Evolutionary conservation across 2,329 filamentous ascomycete genomes (phyloP), one percentile per base, ranked within the genome.

Genomic region (Penicillium sp.): DNA sequence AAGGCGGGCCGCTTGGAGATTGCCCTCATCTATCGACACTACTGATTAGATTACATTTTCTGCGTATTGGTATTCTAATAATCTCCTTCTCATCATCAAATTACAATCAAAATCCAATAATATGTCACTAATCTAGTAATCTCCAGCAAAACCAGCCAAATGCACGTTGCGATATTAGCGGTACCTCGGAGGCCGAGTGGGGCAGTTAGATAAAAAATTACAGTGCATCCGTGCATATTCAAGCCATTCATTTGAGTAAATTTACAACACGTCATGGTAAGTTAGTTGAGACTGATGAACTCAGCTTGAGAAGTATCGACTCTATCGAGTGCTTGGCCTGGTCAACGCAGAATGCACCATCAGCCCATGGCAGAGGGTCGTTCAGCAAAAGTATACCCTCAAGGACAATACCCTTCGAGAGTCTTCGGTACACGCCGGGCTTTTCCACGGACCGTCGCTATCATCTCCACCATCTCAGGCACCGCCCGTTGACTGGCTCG

Each of bases 391-490:
- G 31, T 31, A 31, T 8, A 11, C 31, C 8, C 8, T 10, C 5
- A 10, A 31, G 8, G 22, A 22, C 4, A 22, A 10, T 10, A 31
- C 8, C 31, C 8, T 31, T 31, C 7, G 5, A 1, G 31, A 12
- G 43, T 47, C 15, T 17, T 47, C 15, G 25, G 43, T 47, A 47
- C 43, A 31, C 22, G 1, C 22, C 11, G 25, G 22, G 39, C 53
- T 15, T 8, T 47, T 28, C 20, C 4, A 20, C 4, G 39, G 38
- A 22, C 31, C 28, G 15, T 17, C 5, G n/a, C 43, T 42, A 41
- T 34, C 28, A 11, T 12, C n/a, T 37, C 43, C 53, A 41, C 54
- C 35, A 45, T 37, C 47, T 51, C 54, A 57, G 54, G 54, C 38
- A 57, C 54, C 28, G 14, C 31, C 12, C 14, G 2, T 11, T 28